Percentiles rank a stretch among this genome's conserved stretches.
Conservation (phyloP, 1,139 yeast species). For the Suhomyces choctaworum region DNA sequence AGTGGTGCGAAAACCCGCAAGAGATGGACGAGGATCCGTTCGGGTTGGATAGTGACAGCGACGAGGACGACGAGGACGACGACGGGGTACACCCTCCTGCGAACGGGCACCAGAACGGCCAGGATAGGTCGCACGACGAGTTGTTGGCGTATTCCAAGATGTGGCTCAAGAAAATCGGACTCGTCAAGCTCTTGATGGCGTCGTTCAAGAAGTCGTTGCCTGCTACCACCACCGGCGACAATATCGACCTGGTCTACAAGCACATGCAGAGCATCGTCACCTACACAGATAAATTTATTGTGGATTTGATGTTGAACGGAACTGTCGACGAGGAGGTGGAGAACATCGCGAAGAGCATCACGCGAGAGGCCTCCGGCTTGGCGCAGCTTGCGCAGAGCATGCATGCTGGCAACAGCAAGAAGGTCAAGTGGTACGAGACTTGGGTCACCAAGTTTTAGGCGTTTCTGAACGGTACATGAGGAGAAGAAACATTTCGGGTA, state of each 20-base stretch:
- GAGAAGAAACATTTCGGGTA: too few relatives aligned
- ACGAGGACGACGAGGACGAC: conserved; percentile 20
- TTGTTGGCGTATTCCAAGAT: conserved; percentile 41
- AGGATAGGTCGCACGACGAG: conserved; percentile 21
- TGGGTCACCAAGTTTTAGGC: conserved; percentile 45
- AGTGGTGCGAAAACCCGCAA: conserved; percentile 65
- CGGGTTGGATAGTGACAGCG: conserved; percentile 33
- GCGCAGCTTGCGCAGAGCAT: conserved; percentile 37
- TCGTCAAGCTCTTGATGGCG: conserved; percentile 53
- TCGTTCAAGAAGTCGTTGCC: conserved; percentile 61
- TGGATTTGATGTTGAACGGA: conserved; percentile 48
- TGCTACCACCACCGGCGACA: conserved; percentile 31
- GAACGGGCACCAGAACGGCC: conserved; percentile 10
- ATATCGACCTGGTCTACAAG: conserved; percentile 37
- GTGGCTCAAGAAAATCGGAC: conserved; percentile 56
- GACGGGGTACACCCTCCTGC: conserved; percentile 21
- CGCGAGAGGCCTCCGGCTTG: conserved; percentile 30
- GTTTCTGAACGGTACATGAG: too few relatives aligned
- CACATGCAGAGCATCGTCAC: conserved; percentile 35
- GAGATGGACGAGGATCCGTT: conserved; percentile 47
- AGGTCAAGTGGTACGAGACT: conserved; percentile 51
- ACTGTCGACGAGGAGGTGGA: conserved; percentile 33
- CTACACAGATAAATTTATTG: conserved; percentile 47
- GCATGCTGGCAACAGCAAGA: conserved; percentile 41
- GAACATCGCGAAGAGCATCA: conserved; percentile 27